A percentile compares a stretch with the other conserved stretches of the same genome.
Conservation (phyloP, 2,329 filamentous ascomycete species). For the Penicillium sp. region DNA sequence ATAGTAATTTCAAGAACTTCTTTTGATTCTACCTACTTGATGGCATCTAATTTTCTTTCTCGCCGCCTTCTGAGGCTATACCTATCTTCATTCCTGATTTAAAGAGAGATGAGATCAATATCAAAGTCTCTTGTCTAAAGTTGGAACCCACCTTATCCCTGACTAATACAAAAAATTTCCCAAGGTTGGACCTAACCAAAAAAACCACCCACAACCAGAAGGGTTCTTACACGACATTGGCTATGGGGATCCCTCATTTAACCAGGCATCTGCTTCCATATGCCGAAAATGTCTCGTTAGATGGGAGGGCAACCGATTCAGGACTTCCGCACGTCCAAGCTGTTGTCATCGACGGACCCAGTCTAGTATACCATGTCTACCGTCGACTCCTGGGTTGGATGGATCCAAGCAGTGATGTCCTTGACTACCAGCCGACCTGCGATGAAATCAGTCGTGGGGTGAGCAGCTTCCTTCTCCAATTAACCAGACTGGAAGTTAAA, state of each 20-base stretch:
- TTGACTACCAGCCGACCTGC: conserved; percentile 61
- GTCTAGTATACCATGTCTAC: conserved; percentile 71
- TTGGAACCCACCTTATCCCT: background rate
- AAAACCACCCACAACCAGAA: background rate
- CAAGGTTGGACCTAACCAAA: background rate
- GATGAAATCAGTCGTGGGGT: conserved; percentile 59
- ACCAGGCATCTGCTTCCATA: conserved; percentile 34
- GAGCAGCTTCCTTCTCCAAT: conserved; percentile 60
- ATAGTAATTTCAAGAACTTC: background rate
- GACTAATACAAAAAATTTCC: background rate
- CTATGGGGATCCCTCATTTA: conserved; percentile 37
- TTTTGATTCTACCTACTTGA: background rate
- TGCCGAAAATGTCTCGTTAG: conserved; percentile 26
- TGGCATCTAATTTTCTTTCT: background rate
- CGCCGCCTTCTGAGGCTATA: background rate
- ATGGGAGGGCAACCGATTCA: conserved; percentile 4
- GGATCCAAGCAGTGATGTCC: conserved; percentile 43
- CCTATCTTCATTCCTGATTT: background rate
- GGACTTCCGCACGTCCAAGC: conserved; percentile 21
- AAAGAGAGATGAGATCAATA: background rate
- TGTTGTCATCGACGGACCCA: conserved; percentile 72
- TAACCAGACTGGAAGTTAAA: conserved; percentile 55
- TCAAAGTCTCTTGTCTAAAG: background rate
- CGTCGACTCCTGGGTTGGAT: conserved; percentile 52
- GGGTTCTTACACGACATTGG: background rate